A percentile compares a stretch with the other conserved stretches of the same genome.
These are phyloP conservation scores for Amesomyces nigricolor DNA, from an alignment of 2,329 filamentous ascomycete genomes.

Conservation along the genomic window DNA sequence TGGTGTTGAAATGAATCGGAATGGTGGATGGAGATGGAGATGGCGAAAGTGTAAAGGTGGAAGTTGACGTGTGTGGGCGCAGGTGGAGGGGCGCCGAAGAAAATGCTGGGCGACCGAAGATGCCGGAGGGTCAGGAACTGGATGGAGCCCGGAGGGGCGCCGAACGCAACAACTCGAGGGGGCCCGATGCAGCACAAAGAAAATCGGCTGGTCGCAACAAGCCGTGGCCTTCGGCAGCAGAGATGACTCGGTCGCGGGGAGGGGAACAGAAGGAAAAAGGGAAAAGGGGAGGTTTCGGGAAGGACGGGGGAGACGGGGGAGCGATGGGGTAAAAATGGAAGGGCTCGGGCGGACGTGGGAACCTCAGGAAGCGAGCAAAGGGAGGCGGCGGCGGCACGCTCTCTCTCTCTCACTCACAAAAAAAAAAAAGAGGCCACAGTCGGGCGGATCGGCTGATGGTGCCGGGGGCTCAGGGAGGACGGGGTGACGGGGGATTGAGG, in stretches of 20 bases:
- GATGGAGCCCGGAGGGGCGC: conserved; percentile 19
- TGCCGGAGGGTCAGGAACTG: conserved; percentile 15
- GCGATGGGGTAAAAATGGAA: conserved; percentile 27
- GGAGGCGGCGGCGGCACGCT: conserved; percentile 28
- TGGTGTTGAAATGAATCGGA: background rate
- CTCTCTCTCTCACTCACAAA: background rate
- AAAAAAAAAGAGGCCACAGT: conserved; percentile 26
- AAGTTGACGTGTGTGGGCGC: background rate
- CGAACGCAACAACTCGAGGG: conserved; percentile 7
- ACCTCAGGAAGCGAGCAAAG: conserved; percentile 26
- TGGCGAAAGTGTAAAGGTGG: background rate
- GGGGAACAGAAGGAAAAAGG: conserved; percentile 1
- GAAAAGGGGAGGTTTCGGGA: conserved; percentile 11
- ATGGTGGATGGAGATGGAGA: background rate
- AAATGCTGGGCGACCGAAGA: conserved; percentile 7
- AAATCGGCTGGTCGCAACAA: background rate
- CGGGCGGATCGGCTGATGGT: conserved; percentile 30
- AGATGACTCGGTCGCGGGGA: conserved; percentile 15
- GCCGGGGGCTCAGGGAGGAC: conserved; percentile 26
- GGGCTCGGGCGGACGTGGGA: conserved; percentile 25
- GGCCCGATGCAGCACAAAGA: conserved; percentile 4
- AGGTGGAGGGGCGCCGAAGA: background rate
- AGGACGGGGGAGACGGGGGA: conserved; percentile 22
- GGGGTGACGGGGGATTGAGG: conserved; percentile 19
- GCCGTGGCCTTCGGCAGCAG: conserved; percentile 6